Conservation (phyloP, 306 rosid species). For the Coriaria nepalensis region DNA sequence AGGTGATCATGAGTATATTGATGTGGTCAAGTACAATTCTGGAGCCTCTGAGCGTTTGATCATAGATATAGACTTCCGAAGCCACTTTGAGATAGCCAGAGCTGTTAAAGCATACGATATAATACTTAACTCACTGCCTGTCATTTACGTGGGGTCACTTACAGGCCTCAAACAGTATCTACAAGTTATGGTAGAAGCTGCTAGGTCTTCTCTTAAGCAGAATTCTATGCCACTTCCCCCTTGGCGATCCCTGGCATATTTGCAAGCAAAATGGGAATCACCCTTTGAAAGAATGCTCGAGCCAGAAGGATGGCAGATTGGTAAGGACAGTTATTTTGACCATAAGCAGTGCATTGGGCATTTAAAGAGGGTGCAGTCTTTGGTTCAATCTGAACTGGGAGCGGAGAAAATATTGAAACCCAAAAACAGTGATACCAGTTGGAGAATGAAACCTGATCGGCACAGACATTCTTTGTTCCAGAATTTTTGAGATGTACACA, state of each 20-base stretch:
- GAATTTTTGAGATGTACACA: conserved; percentile 37
- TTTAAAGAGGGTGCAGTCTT: conserved; percentile 74
- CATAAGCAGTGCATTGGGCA: conserved; percentile 66
- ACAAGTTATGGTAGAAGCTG: conserved; percentile 84
- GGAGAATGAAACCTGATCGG: conserved; percentile 61
- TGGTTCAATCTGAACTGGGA: conserved; percentile 62
- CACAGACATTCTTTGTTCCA: conserved; percentile 43
- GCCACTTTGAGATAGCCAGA: conserved; percentile 98
- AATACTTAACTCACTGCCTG: conserved; percentile 74
- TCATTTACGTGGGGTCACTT: conserved; percentile 65
- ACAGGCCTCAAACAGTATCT: conserved; percentile 59
- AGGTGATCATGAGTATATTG: conserved; percentile 95
- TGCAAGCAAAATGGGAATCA: conserved; percentile 85
- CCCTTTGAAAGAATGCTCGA: conserved; percentile 44
- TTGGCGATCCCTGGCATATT: conserved; percentile 79
- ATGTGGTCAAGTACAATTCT: conserved; percentile 36
- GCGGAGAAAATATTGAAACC: conserved; percentile 47
- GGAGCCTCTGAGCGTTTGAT: conserved; percentile 66
- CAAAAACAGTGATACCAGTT: conserved; percentile 32
- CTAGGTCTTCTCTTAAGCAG: conserved; percentile 67
- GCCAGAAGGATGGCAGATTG: conserved; percentile 23
- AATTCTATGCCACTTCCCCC: conserved; percentile 98
- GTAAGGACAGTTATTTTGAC: conserved; percentile 17
- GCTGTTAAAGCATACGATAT: conserved; percentile 78
- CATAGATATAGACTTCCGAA: conserved; percentile 71